Conservation (phyloP, 257 asterid species). For the Solanum bukasovii region DNA sequence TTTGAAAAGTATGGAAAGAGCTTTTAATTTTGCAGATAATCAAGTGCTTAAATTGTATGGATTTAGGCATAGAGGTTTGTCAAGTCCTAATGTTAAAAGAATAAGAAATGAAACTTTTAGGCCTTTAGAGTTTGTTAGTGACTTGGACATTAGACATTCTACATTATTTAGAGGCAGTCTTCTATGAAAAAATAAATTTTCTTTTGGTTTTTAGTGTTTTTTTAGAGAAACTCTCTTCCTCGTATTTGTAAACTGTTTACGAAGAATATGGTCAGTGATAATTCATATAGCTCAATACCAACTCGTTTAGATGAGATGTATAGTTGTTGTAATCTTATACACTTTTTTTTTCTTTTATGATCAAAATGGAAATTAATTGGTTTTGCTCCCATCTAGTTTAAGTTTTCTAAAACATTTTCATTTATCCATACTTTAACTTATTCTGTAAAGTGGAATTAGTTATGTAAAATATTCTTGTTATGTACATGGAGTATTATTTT, state of each 20-base stretch:
- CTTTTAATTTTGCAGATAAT: constrained; percentile 47
- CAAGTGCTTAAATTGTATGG: constrained; percentile 35
- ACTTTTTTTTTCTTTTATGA: background rate
- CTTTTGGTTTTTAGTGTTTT: background rate
- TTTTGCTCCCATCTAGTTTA: background rate
- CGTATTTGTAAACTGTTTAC: too few relatives aligned
- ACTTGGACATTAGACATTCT: background rate
- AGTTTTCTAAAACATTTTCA: background rate
- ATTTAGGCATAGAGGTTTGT: constrained; percentile 25
- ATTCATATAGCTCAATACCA: too few relatives aligned
- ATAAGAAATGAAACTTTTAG: constrained; percentile 26
- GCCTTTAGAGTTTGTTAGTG: constrained; percentile 11
- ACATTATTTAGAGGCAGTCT: background rate
- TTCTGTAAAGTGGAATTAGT: background rate
- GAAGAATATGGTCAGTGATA: too few relatives aligned
- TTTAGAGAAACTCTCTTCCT: too few relatives aligned
- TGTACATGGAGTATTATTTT: too few relatives aligned
- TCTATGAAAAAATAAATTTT: background rate
- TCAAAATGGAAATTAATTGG: background rate
- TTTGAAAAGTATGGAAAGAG: constrained; percentile 36
- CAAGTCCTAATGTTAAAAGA: constrained; percentile 29
- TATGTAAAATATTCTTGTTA: too few relatives aligned
- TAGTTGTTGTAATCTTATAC: background rate
- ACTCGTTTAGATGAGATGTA: too few relatives aligned
- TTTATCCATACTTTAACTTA: background rate